Evolutionary conservation across 176 grass and related monocot species (phyloP), one percentile per base, ranked within the genome.

Genomic region (Hsuehochloa calcarea): DNA sequence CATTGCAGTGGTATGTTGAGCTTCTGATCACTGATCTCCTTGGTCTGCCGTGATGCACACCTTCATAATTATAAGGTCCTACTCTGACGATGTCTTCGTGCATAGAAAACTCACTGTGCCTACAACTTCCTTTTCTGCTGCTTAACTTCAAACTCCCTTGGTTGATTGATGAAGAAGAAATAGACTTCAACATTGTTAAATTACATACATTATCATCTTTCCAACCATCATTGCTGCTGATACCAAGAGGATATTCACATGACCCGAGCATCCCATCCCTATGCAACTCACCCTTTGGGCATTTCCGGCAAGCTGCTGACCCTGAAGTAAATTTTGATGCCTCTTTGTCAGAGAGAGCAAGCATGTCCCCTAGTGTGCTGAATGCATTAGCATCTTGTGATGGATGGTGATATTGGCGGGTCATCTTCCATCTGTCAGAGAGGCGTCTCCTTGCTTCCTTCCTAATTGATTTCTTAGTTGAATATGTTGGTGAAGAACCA

Each of bases 391-490:
- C 67, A 85, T 78, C 80, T 44, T 73, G 70, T 6, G 59, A 55
- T 39, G 83, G 45, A 65, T 89, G 79, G n/a, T 92, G 79, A 79
- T 51, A 80, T 68, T 72, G 80, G 62, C 50, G 88, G 52, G 85
- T 70, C 63, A 68, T 87, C 81, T 78, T 90, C 90, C 93, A 95
- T 90, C 90, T 95, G 78, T 95, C 86, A 60, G 88, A 92, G 60
- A 95, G 59, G 40, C 86, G 88, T 83, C 88, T 95, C 43, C 64
- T 95, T 44, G 93, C 93, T 80, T 95, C 93, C 58, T 85, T 95
- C 56, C 75, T 95, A 23, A 89, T 78, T 1, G 90, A 84, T 84
- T 82, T 86, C 75, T 88, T 89, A 47, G 74, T 62, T 86, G 65
- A 77, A 91, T 83, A 63, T 59, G 70, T 81, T 70, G 47, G 87